Evolutionary conservation across 2,329 filamentous ascomycete species (phyloP).

Genomic region (Taxawa tesnikishii): DNA sequence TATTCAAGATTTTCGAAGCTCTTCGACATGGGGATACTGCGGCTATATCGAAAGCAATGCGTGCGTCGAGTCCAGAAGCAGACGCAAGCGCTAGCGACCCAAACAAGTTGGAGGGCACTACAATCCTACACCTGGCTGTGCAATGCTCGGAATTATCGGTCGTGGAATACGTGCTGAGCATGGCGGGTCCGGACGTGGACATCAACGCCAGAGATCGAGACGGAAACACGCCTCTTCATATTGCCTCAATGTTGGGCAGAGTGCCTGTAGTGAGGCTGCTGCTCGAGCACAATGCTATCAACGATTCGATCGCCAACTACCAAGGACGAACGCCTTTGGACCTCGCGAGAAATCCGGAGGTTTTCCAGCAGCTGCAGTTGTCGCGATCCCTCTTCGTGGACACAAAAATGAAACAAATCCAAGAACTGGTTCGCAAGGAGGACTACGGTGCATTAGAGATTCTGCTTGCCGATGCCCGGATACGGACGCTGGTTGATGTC

Average conservation of each 20-base stretch:
- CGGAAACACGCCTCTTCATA: slow-evolving; percentile 84
- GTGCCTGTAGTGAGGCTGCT: slow-evolving; percentile 70
- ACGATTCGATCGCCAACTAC: slow-evolving; percentile 77
- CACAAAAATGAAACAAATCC: slow-evolving; percentile 70
- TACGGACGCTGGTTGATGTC: slow-evolving; percentile 80
- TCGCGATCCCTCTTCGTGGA: slow-evolving; percentile 84
- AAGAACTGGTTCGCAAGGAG: slow-evolving; percentile 58
- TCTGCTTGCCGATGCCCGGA: slow-evolving; percentile 69
- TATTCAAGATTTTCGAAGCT: slow-evolving; percentile 89
- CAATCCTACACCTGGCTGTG: slow-evolving; percentile 82
- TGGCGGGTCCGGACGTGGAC: slow-evolving; percentile 45
- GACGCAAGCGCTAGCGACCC: slow-evolving; percentile 12
- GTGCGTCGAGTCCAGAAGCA: slow-evolving; percentile 31
- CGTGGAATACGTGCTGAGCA: slow-evolving; percentile 84
- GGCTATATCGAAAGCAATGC: slow-evolving; percentile 76
- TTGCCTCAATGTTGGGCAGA: slow-evolving; percentile 74
- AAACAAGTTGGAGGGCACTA: slow-evolving; percentile 61
- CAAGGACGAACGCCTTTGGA: slow-evolving; percentile 79
- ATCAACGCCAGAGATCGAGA: slow-evolving; percentile 86
- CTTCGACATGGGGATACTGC: slow-evolving; percentile 81
- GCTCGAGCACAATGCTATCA: slow-evolving; percentile 70
- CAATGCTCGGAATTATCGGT: slow-evolving; percentile 90
- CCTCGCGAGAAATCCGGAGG: slow-evolving; percentile 80
- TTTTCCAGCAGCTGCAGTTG: slow-evolving; percentile 89
- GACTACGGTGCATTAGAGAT: slow-evolving; percentile 71